Evolutionary conservation across 768 basidiomycete species (phyloP).

Genomic region (Pisolithus tinctorius): DNA sequence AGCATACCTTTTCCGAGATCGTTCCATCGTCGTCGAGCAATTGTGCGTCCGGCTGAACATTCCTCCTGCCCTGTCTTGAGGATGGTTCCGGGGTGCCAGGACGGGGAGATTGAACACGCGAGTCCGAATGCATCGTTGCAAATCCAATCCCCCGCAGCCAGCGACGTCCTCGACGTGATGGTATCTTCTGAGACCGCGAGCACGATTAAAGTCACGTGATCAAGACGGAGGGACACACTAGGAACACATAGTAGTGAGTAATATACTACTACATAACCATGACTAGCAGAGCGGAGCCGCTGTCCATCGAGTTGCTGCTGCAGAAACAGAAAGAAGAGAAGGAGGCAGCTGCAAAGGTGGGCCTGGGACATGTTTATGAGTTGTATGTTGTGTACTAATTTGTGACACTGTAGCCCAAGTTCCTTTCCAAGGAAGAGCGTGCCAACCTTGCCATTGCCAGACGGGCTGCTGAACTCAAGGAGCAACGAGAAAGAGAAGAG

Average conservation of each 20-base stretch:
- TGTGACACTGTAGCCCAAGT: slow-evolving; percentile 65
- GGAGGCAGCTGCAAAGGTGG: slow-evolving; percentile 84
- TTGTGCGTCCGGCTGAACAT: slow-evolving; percentile 40
- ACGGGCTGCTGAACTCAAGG: slow-evolving; percentile 75
- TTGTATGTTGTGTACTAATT: not conserved
- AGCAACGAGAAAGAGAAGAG: slow-evolving; percentile 64
- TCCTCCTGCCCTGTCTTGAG: slow-evolving; percentile 53
- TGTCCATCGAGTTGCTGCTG: slow-evolving; percentile 84
- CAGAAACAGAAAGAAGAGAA: slow-evolving; percentile 85
- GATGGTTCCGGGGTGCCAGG: slow-evolving; percentile 59
- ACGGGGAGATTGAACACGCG: slow-evolving; percentile 40
- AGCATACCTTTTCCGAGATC: slow-evolving; percentile 52
- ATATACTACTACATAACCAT: slow-evolving; percentile 27
- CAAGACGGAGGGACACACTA: not conserved
- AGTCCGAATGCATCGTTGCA: slow-evolving; percentile 11
- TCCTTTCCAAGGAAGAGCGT: slow-evolving; percentile 88
- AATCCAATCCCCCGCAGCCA: slow-evolving; percentile 9
- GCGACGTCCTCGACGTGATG: slow-evolving; percentile 17
- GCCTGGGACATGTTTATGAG: slow-evolving; percentile 1
- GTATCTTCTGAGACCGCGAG: slow-evolving; percentile 3
- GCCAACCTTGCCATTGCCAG: slow-evolving; percentile 84
- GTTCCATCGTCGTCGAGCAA: slow-evolving; percentile 67
- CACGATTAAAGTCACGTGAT: not conserved
- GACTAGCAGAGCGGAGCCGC: slow-evolving; percentile 52
- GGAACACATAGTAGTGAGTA: not conserved